Conservation (phyloP, 129 eudicot species). For the Artemisia annua region DNA sequence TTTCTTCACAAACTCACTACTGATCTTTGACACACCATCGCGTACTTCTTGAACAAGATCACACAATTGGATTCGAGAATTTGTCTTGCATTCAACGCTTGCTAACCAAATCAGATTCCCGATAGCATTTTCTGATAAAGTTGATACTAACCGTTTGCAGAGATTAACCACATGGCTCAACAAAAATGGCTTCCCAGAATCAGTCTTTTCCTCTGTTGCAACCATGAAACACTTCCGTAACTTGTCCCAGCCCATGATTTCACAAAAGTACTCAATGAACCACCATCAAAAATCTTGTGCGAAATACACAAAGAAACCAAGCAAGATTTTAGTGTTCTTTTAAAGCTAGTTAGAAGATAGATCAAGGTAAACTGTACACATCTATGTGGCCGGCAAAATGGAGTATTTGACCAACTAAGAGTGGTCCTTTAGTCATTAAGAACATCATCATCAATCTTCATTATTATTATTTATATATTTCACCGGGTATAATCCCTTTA, state of each 20-base stretch:
- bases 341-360: slow-evolving; percentile 6
- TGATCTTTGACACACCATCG: slow-evolving; percentile 41
- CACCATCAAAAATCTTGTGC: slow-evolving; percentile 71
- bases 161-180: slow-evolving; percentile 60
- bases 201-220: slow-evolving; percentile 28
- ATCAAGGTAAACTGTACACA: background rate
- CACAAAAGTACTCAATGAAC: slow-evolving; percentile 45
- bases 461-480: too few relatives aligned
- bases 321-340: background rate
- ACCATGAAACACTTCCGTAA: slow-evolving; percentile 39
- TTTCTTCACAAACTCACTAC: slow-evolving; percentile 51
- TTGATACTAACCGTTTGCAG: slow-evolving; percentile 39
- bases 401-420: slow-evolving; percentile 14
- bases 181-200: slow-evolving; percentile 39
- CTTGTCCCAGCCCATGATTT: slow-evolving; percentile 47
- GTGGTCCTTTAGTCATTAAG: background rate
- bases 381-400: slow-evolving; percentile 25
- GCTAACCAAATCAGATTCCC: slow-evolving; percentile 76
- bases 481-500: too few relatives aligned
- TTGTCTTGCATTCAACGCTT: slow-evolving; percentile 27
- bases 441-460: slow-evolving; percentile 8
- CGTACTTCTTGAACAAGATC: slow-evolving; percentile 39
- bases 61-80: slow-evolving; percentile 7
- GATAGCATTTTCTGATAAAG: slow-evolving; percentile 37
- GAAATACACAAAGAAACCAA: slow-evolving; percentile 43